Conservation (phyloP, 2,329 filamentous ascomycete species). For the Colletotrichum horii region DNA sequence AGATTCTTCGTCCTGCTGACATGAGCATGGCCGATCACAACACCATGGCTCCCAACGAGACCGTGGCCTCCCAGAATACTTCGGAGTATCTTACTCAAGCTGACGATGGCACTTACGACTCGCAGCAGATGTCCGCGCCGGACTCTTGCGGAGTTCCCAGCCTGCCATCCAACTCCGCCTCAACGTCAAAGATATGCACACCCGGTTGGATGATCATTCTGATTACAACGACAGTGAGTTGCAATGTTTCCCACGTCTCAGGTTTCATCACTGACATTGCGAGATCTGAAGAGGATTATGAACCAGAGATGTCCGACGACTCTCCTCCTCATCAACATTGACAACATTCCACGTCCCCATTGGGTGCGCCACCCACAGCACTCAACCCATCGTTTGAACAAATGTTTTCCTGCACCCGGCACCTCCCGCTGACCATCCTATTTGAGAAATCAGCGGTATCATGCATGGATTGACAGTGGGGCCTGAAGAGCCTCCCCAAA, state of each 20-base stretch:
- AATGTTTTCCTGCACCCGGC: too few species aligned
- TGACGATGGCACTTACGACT: not conserved
- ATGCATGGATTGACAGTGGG: too few species aligned
- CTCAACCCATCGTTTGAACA: too few species aligned
- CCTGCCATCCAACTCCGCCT: not conserved
- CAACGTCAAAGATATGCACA: not conserved
- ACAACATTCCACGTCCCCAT: too few species aligned
- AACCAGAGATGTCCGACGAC: too few species aligned
- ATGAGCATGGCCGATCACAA: not conserved
- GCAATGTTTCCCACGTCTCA: accelerated
- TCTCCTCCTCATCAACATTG: too few species aligned
- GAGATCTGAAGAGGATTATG: too few species aligned
- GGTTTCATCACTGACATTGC: not conserved
- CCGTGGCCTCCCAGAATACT: not conserved
- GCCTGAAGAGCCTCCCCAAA: too few species aligned
- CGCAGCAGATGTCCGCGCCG: not conserved
- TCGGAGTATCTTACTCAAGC: not conserved
- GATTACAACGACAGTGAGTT: not conserved
- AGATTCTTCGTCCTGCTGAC: not conserved
- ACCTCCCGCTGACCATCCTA: not conserved
- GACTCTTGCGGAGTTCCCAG: not conserved
- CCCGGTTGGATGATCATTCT: not conserved
- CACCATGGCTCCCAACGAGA: not conserved
- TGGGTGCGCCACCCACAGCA: too few species aligned
- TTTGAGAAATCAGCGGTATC: not conserved